phyloP scores from a whole-genome alignment of 108 stramenopile genomes.

The Parmales sp. region DNA sequence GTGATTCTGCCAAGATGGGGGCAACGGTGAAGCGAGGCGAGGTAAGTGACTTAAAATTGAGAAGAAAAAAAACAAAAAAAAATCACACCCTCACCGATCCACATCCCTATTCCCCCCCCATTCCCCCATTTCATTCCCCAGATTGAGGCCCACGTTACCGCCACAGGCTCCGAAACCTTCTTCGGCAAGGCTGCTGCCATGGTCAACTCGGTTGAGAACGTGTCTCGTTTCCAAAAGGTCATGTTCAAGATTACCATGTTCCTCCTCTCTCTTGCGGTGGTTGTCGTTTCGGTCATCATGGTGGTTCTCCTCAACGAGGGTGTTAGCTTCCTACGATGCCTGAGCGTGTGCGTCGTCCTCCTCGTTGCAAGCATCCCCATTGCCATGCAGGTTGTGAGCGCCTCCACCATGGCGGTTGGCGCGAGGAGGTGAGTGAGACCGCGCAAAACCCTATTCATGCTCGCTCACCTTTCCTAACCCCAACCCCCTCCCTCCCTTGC shows the following conservation, averaged over 20 bases:
- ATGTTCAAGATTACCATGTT: constrained; percentile 52
- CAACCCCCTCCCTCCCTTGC: too few species aligned
- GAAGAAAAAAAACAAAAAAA: too few species aligned
- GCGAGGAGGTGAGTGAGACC: constrained; percentile 39
- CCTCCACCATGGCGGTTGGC: constrained; percentile 65
- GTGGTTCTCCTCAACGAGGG: constrained; percentile 32
- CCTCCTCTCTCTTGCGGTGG: constrained; percentile 40
- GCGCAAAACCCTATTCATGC: too few species aligned
- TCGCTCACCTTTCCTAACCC: too few species aligned
- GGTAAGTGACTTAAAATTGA: constrained; percentile 28
- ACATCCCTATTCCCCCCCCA: too few species aligned
- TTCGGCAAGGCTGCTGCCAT: constrained; percentile 63
- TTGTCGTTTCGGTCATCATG: constrained; percentile 43
- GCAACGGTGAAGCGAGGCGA: constrained; percentile 61
- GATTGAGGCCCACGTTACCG: constrained; percentile 23
- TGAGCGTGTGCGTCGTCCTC: constrained; percentile 53
- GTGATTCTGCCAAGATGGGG: constrained; percentile 49
- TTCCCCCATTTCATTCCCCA: too few species aligned
- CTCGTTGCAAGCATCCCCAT: constrained; percentile 67
- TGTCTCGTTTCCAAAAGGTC: constrained; percentile 45
- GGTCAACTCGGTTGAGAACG: constrained; percentile 32
- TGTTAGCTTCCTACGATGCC: constrained; percentile 22
- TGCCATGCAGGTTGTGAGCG: constrained; percentile 66
- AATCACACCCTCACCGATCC: too few species aligned
- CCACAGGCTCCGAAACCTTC: constrained; percentile 60